A percentile compares a stretch with the other conserved stretches of the same genome.
These are phyloP conservation scores for Sungouiella blattae DNA, from an alignment of 805 yeast species.

Conservation along the genomic window DNA sequence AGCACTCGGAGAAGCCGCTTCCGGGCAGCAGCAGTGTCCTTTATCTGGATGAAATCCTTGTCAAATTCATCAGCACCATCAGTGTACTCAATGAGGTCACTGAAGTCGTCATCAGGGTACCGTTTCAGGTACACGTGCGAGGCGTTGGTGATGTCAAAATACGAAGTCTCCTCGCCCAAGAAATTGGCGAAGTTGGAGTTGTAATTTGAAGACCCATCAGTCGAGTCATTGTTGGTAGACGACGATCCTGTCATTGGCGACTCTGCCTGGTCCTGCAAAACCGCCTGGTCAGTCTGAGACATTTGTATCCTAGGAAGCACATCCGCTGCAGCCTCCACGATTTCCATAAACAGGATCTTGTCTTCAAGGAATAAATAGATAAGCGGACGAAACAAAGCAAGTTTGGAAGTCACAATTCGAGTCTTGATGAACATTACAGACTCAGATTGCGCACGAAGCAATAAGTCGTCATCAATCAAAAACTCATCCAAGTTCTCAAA, in stretches of 20 bases:
- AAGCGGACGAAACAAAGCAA: constrained; percentile 33
- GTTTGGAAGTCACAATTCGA: constrained; percentile 30
- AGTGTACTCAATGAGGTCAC: constrained; percentile 19
- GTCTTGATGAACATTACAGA: constrained; percentile 37
- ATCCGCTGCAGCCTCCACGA: constrained; percentile 23
- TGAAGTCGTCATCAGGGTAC: constrained; percentile 31
- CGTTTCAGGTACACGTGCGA: constrained; percentile 26
- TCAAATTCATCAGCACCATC: constrained; percentile 11
- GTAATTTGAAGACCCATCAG: neutral
- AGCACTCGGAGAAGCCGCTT: constrained; percentile 24
- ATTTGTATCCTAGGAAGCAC: constrained; percentile 1
- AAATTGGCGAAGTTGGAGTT: neutral
- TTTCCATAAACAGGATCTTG: constrained; percentile 23
- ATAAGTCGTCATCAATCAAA: constrained; percentile 30
- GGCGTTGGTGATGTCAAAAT: neutral
- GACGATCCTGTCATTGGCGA: neutral
- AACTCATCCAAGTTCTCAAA: constrained; percentile 31
- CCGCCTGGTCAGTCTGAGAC: constrained; percentile 1
- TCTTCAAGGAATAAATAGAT: constrained; percentile 30
- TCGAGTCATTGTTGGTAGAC: neutral
- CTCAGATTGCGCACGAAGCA: constrained; percentile 33
- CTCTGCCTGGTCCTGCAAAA: neutral
- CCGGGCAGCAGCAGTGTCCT: constrained; percentile 21
- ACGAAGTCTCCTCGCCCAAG: constrained; percentile 1
- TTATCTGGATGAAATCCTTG: constrained; percentile 14